Percentiles rank a stretch among this genome's conserved stretches.
Conservation (phyloP, 441 rosid genomes). For the Pelargonium fulgidum region DNA sequence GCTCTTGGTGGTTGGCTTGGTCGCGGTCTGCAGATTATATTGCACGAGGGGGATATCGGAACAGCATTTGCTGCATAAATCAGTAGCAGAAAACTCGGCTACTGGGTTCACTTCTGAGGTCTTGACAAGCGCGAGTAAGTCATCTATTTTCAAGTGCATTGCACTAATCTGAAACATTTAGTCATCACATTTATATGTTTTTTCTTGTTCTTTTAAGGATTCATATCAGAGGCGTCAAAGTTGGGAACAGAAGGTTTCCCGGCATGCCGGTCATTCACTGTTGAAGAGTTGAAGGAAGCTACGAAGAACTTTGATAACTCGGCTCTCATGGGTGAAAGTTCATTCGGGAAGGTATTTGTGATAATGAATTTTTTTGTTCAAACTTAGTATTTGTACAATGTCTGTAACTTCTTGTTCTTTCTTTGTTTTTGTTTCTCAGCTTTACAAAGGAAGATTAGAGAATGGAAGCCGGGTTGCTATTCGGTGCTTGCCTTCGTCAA, state of each 20-base stretch:
- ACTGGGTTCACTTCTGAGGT: constrained; percentile 44
- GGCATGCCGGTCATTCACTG: constrained; percentile 36
- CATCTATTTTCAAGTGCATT: background rate
- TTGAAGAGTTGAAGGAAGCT: constrained; percentile 43
- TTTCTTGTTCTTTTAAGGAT: constrained; percentile 30
- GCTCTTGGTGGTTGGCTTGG: constrained; percentile 38
- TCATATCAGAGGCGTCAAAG: constrained; percentile 32
- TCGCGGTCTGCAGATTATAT: constrained; percentile 34
- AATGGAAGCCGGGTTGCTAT: constrained; percentile 44
- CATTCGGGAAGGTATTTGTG: constrained; percentile 38
- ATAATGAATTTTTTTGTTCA: too few relatives aligned
- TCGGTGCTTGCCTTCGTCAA: constrained; percentile 44
- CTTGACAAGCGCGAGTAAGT: constrained; percentile 54
- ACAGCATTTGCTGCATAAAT: constrained; percentile 46
- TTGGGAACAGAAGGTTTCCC: constrained; percentile 31
- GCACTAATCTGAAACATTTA: background rate
- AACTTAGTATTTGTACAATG: background rate
- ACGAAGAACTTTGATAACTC: constrained; percentile 39
- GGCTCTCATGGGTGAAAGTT: constrained; percentile 39
- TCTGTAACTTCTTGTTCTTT: background rate
- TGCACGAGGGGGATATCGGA: constrained; percentile 37
- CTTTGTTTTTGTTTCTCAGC: constrained; percentile 24
- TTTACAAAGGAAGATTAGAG: constrained; percentile 41
- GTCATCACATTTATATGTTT: background rate
- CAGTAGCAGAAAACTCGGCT: constrained; percentile 38